Evolutionary conservation across 2,329 filamentous ascomycete genomes (phyloP).

Genomic region (Arthrobotrys musiformis): DNA sequence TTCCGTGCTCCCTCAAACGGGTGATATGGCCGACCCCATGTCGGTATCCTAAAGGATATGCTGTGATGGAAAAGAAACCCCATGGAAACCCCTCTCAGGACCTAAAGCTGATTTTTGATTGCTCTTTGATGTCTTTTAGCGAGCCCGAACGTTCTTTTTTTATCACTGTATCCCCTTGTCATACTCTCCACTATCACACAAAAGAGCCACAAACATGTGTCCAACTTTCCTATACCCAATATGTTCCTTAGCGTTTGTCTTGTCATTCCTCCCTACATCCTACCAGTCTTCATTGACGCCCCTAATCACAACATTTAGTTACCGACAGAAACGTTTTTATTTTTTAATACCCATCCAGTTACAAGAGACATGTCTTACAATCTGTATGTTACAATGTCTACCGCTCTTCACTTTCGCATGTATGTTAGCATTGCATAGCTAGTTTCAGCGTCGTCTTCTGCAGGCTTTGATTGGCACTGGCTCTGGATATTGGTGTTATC

Average conservation of each 20-base stretch:
- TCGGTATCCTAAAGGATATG: neutral
- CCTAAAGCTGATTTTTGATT: conserved; percentile 27
- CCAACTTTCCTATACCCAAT: conserved; percentile 28
- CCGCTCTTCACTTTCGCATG: conserved; percentile 16
- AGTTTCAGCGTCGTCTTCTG: conserved; percentile 5
- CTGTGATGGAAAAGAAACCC: conserved; percentile 14
- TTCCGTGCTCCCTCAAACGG: neutral
- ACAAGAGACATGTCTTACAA: conserved; percentile 39
- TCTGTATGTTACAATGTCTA: conserved; percentile 37
- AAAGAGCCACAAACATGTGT: conserved; percentile 13
- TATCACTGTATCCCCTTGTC: conserved; percentile 22
- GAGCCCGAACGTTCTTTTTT: conserved; percentile 29
- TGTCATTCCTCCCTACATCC: conserved; percentile 6
- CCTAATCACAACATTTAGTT: conserved; percentile 20
- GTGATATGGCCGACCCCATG: conserved; percentile 21
- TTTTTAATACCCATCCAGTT: conserved; percentile 33
- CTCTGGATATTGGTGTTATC: conserved; percentile 5
- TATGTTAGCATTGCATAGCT: conserved; percentile 22
- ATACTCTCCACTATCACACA: conserved; percentile 21
- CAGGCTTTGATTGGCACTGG: conserved; percentile 10
- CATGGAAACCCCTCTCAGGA: neutral
- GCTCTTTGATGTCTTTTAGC: conserved; percentile 37
- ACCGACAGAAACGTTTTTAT: conserved; percentile 26
- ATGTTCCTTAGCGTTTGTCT: conserved; percentile 21
- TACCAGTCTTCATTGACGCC: conserved; percentile 29